Percentiles rank a stretch among this genome's conserved stretches.
phyloP scores from a whole-genome alignment of 306 rosid species.

The Cucumis cinereus region DNA sequence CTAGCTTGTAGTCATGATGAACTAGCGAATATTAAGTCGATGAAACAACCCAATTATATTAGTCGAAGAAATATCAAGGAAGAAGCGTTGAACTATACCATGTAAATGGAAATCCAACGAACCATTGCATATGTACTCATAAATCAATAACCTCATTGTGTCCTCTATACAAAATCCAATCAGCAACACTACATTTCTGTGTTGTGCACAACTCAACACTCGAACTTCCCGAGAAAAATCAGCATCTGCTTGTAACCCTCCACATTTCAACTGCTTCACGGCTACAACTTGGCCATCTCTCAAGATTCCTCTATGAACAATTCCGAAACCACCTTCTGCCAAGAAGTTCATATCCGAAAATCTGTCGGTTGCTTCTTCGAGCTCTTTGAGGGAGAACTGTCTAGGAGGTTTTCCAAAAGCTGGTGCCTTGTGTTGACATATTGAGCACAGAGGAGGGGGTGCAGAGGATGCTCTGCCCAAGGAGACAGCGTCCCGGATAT shows the following conservation, averaged over 20 bases:
- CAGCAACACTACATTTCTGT: conserved; percentile 81
- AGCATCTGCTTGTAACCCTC: conserved; percentile 72
- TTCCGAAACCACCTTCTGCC: conserved; percentile 79
- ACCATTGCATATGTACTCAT: conserved; percentile 81
- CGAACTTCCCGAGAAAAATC: conserved; percentile 89
- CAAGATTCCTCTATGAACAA: conserved; percentile 68
- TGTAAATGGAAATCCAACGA: conserved; percentile 82
- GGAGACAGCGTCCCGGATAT: conserved; percentile 51
- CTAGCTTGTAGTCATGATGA: background rate
- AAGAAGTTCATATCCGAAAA: conserved; percentile 56
- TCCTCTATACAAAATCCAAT: conserved; percentile 73
- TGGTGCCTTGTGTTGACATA: conserved; percentile 80
- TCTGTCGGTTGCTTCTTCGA: conserved; percentile 68
- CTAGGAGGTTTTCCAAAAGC: conserved; percentile 86
- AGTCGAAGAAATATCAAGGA: background rate
- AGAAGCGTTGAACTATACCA: conserved; percentile 25
- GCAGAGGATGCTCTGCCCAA: conserved; percentile 52
- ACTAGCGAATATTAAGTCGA: background rate
- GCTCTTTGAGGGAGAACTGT: conserved; percentile 60
- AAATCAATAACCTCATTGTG: conserved; percentile 58
- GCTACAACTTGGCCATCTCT: conserved; percentile 89
- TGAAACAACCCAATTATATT: background rate
- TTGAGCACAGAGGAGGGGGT: conserved; percentile 87
- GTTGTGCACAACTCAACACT: conserved; percentile 94
- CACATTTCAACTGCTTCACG: conserved; percentile 72